Evolutionary conservation across 345 rosid genomes (phyloP).

Genomic region (Jatropha curcas): DNA sequence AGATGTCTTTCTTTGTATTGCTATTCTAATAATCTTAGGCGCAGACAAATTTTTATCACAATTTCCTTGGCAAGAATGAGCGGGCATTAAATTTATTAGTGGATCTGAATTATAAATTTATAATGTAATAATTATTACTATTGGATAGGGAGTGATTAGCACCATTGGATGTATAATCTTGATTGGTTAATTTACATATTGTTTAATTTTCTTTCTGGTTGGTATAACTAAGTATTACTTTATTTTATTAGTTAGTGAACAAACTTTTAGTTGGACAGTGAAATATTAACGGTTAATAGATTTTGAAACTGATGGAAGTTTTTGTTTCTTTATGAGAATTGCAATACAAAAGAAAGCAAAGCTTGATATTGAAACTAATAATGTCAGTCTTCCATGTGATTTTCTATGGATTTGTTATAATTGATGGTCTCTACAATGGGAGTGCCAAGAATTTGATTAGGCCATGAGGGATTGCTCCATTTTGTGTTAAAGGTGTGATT

Average conservation of each 20-base stretch:
- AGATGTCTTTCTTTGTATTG: no score
- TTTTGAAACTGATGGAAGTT: constrained; percentile 35
- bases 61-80: constrained; percentile 10
- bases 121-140: not conserved
- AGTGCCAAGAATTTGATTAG: constrained; percentile 55
- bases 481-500: constrained; percentile 70
- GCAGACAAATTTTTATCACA: constrained; percentile 11
- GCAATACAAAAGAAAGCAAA: constrained; percentile 95
- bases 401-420: constrained; percentile 81
- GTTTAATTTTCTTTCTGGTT: not conserved
- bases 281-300: constrained; percentile 9
- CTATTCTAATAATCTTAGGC: constrained; percentile 11
- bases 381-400: constrained; percentile 85
- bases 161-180: constrained; percentile 12
- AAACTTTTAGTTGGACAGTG: not conserved
- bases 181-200: constrained; percentile 1
- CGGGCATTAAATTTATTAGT: constrained; percentile 22
- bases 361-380: constrained; percentile 71
- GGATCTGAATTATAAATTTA: constrained; percentile 1
- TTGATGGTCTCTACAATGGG: constrained; percentile 66
- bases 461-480: constrained; percentile 81
- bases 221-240: not conserved
- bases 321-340: constrained; percentile 10
- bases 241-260: not conserved
- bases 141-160: constrained; percentile 8